Evolutionary conservation across 192 early-diverging fungal genomes (phyloP).

Genomic region (Haplosporangium gracile): DNA sequence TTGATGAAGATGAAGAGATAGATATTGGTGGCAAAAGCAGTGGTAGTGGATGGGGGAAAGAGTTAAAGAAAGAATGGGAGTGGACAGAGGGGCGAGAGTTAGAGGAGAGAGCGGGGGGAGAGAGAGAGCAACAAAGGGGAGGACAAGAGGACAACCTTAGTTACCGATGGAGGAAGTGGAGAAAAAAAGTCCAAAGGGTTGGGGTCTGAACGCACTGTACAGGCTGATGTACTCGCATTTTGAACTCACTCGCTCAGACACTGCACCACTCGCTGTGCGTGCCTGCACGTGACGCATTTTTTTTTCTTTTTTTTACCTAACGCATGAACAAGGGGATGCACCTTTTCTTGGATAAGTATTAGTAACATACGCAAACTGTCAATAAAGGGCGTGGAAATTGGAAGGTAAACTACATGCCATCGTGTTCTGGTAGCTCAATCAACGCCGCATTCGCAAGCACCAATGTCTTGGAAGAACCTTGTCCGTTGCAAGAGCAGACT

Average conservation of each 20-base stretch:
- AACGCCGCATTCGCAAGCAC: too few relatives aligned
- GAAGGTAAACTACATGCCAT: not conserved
- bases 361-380: not conserved
- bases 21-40: not conserved
- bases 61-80: not conserved
- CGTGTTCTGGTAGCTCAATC: too few relatives aligned
- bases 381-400: not conserved
- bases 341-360: not conserved
- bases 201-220: constrained; percentile 2
- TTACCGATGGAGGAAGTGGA: not conserved
- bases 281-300: not conserved
- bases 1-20: not conserved
- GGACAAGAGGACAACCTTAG: not conserved
- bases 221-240: not conserved
- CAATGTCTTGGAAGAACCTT: too few relatives aligned
- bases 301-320: not conserved
- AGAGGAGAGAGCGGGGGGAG: not conserved
- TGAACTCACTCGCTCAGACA: not conserved
- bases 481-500: too few relatives aligned
- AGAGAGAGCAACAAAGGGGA: not conserved
- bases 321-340: not conserved
- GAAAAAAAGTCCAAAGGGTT: not conserved
- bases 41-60: not conserved
- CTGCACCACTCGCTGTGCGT: not conserved
- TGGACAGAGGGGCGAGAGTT: too few relatives aligned